Conservation (phyloP, 2,329 filamentous ascomycete species). For the Alternaria conjuncta region DNA sequence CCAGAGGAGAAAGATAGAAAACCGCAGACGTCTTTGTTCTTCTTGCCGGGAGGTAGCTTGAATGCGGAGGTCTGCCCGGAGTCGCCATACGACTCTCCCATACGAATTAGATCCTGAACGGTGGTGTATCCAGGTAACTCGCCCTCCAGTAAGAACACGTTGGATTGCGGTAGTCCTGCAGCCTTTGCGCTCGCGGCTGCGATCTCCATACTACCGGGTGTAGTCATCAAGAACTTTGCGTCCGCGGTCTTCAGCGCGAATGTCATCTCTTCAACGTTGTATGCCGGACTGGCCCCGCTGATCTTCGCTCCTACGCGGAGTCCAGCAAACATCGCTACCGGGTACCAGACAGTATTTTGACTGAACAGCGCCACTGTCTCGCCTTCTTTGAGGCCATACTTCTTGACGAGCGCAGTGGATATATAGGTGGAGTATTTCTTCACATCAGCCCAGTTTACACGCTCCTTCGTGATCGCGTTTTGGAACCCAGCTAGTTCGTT, state of each 20-base stretch:
- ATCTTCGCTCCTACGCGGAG: conserved; percentile 63
- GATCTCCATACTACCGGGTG: conserved; percentile 61
- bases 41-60: conserved; percentile 59
- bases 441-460: conserved; percentile 64
- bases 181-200: conserved; percentile 61
- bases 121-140: conserved; percentile 58
- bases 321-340: conserved; percentile 66
- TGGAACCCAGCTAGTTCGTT: conserved; percentile 60
- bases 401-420: conserved; percentile 65
- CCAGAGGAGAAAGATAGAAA: conserved; percentile 52
- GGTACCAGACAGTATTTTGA: conserved; percentile 72
- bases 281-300: conserved; percentile 68
- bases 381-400: conserved; percentile 61
- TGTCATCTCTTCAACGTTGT: conserved; percentile 71
- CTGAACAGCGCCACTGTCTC: conserved; percentile 68
- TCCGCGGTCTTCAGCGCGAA: conserved; percentile 66
- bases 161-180: conserved; percentile 60
- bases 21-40: conserved; percentile 63
- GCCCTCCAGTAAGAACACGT: conserved; percentile 65
- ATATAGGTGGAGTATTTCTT: conserved; percentile 64
- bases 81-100: conserved; percentile 52
- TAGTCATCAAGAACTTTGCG: conserved; percentile 65
- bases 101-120: conserved; percentile 54
- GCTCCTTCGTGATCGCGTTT: conserved; percentile 65
- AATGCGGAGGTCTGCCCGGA: conserved; percentile 56